Conservation (phyloP, 345 rosid species). For the Erysimum cheiranthoides region DNA sequence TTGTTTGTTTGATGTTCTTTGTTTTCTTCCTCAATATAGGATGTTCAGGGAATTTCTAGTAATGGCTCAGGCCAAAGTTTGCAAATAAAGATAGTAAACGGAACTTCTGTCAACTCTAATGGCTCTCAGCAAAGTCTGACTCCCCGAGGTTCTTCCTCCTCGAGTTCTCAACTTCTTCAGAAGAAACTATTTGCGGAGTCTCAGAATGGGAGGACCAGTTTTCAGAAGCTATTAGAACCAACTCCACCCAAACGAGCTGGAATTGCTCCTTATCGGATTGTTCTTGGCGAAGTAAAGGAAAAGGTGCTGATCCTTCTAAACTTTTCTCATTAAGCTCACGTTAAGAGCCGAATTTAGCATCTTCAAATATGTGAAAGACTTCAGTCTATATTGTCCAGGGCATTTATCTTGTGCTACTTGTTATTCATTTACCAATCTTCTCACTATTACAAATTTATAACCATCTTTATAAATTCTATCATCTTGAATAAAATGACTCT, state of each 20-base stretch:
- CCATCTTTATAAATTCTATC: conserved; percentile 1
- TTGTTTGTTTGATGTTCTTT: conserved; percentile 10
- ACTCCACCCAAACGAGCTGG: conserved; percentile 72
- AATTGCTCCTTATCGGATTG: conserved; percentile 83
- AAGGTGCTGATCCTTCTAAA: conserved; percentile 54
- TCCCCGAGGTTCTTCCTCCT: conserved; percentile 49
- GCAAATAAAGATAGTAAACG: conserved; percentile 51
- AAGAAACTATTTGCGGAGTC: conserved; percentile 76
- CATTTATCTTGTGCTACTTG: conserved; percentile 6
- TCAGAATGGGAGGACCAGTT: conserved; percentile 80
- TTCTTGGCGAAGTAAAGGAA: conserved; percentile 84
- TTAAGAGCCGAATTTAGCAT: conserved; percentile 20
- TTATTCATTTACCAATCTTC: conserved; percentile 7
- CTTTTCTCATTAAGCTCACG: conserved; percentile 4
- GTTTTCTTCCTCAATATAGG: conserved; percentile 43
- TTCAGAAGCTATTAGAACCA: conserved; percentile 91
- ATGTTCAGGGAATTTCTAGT: conserved; percentile 49
- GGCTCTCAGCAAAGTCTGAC: conserved; percentile 50
- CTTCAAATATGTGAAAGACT: conserved; percentile 10
- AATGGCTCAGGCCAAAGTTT: conserved; percentile 39
- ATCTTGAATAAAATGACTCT: conserved; percentile 2
- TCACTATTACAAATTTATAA: conserved; percentile 8
- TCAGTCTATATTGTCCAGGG: conserved; percentile 12
- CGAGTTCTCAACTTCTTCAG: conserved; percentile 60
- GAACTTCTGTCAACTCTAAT: conserved; percentile 52